Evolutionary conservation across 2,329 filamentous ascomycete genomes (phyloP), one percentile per base, ranked within the genome.

Genomic region (Pseudogymnoascus sp.): DNA sequence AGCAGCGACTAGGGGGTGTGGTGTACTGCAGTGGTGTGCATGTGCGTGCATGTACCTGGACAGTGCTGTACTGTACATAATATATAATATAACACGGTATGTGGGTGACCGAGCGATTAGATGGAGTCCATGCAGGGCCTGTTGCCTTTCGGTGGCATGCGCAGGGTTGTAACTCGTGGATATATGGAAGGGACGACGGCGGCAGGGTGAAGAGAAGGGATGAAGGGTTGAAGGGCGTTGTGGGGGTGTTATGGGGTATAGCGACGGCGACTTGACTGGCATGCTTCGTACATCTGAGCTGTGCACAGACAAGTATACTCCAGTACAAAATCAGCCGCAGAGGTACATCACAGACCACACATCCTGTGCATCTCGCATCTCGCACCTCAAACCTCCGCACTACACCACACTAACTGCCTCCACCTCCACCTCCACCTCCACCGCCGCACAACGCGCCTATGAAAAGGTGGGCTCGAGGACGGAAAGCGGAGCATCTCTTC

Each of bases 191-290:
- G n/a, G n/a, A n/a, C n/a, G n/a, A n/a, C n/a, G n/a, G n/a, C n/a
- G n/a, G n/a, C n/a, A n/a, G n/a, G n/a, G n/a, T n/a, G n/a, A n/a
- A 24, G 13, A 4, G 38, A 44, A 44, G 40, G 38, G 38, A 65
- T 78, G 79, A 44, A 80, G 80, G 63, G 82, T 85, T 70, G 81
- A 82, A n/a, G n/a, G n/a, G n/a, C n/a, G n/a, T n/a, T n/a, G n/a
- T n/a, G n/a, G n/a, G n/a, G n/a, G n/a, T n/a, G n/a, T n/a, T n/a
- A n/a, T n/a, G n/a, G n/a, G n/a, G n/a, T n/a, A n/a, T n/a, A n/a
- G n/a, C n/a, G n/a, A n/a, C n/a, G n/a, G n/a, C n/a, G n/a, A n/a
- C n/a, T n/a, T n/a, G n/a, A n/a, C n/a, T n/a, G n/a, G n/a, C n/a
- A 29, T 29, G 26, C 26, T 29, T 6, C 6, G 26, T 29, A 29